Percentiles rank a stretch among this genome's conserved stretches.
Conservation (phyloP, 768 basidiomycete species). For the Xanthoconium purpureum region DNA sequence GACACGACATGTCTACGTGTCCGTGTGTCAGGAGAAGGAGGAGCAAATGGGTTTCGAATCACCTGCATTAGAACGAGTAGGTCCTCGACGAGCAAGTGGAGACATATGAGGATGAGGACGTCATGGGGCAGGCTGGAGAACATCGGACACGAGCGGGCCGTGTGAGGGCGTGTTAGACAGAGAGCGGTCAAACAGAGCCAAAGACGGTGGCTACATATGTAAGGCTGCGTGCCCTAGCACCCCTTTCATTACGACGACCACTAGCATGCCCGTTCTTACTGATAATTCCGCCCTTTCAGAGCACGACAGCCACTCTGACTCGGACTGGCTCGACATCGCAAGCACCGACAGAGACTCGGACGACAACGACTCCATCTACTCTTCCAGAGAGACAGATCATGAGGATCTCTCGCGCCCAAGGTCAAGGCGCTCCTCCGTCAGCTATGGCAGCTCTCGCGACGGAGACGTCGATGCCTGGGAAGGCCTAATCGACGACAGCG, state of each 20-base stretch:
- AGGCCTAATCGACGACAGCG: constrained; percentile 63
- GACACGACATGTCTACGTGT: constrained; percentile 58
- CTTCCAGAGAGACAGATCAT: constrained; percentile 55
- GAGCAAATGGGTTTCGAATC: constrained; percentile 9
- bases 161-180: not conserved
- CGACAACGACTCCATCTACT: constrained; percentile 65
- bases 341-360: constrained; percentile 63
- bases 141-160: not conserved
- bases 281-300: constrained; percentile 53
- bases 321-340: constrained; percentile 80
- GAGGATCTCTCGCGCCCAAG: constrained; percentile 51
- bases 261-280: constrained; percentile 34
- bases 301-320: constrained; percentile 67
- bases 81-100: constrained; percentile 36
- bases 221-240: constrained; percentile 23
- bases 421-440: constrained; percentile 69
- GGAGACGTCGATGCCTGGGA: constrained; percentile 78
- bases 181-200: constrained; percentile 27
- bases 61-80: constrained; percentile 51
- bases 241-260: constrained; percentile 32
- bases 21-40: constrained; percentile 6
- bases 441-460: constrained; percentile 63
- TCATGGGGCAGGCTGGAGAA: constrained; percentile 42
- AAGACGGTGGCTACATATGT: constrained; percentile 22
- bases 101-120: constrained; percentile 39